Percentiles rank a stretch among this genome's conserved stretches.
phyloP scores from a whole-genome alignment of 2,329 filamentous ascomycete genomes.

The Fonsecaea monophora region DNA sequence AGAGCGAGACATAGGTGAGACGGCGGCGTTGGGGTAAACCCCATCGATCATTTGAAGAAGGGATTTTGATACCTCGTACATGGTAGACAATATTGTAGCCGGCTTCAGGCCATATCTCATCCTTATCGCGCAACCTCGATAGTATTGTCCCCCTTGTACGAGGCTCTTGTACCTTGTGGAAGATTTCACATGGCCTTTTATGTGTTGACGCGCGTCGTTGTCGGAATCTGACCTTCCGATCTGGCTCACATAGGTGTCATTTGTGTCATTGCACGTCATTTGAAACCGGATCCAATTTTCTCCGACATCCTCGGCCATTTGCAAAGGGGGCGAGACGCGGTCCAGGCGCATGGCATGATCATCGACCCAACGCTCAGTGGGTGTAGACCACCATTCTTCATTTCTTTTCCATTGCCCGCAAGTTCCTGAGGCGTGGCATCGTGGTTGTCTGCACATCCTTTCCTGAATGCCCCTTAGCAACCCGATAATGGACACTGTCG shows the following conservation, averaged over 20 bases:
- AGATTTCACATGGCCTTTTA: too few relatives aligned
- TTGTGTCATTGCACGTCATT: neutral
- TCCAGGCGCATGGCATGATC: neutral
- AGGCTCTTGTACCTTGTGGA: too few relatives aligned
- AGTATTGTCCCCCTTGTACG: too few relatives aligned
- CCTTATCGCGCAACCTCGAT: too few relatives aligned
- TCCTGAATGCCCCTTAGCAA: neutral
- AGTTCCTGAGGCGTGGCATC: neutral
- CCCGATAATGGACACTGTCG: conserved; percentile 49
- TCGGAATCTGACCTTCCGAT: neutral
- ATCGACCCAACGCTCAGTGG: neutral
- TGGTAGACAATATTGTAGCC: neutral
- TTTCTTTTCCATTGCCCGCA: neutral
- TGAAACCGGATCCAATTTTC: neutral
- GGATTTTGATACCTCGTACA: neutral
- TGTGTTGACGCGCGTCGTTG: neutral
- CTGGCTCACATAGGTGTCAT: neutral
- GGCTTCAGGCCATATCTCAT: neutral
- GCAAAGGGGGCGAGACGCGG: neutral
- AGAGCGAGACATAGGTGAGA: neutral
- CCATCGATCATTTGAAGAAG: neutral
- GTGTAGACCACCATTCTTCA: neutral
- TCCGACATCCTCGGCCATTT: neutral
- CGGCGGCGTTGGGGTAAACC: neutral
- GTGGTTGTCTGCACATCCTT: neutral